These are phyloP conservation scores for Suillus brevipes DNA, from an alignment of 768 basidiomycete species.

Conservation along the genomic window DNA sequence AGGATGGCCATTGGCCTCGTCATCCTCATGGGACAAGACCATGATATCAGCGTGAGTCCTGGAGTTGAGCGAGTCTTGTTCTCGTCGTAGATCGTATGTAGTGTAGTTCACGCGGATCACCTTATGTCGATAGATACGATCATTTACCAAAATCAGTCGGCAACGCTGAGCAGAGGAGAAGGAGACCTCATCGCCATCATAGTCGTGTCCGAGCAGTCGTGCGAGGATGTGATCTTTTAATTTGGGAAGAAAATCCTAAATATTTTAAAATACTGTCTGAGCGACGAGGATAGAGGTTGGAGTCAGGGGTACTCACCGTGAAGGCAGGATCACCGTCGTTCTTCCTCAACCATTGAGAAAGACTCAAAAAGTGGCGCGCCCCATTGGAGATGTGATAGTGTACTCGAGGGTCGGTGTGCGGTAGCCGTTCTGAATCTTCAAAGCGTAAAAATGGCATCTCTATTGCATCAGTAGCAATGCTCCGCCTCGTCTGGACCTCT, in stretches of 20 bases:
- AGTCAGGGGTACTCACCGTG: not conserved
- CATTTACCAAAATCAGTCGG: constrained; percentile 20
- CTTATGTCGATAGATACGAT: constrained; percentile 28
- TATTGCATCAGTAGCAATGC: not conserved
- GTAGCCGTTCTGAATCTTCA: not conserved
- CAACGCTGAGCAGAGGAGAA: constrained; percentile 20
- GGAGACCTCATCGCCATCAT: constrained; percentile 29
- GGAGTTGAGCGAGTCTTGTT: constrained; percentile 43
- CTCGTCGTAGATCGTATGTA: constrained; percentile 25
- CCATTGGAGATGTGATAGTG: not conserved
- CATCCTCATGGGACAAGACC: not conserved
- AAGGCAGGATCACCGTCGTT: not conserved
- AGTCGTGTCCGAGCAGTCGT: constrained; percentile 8
- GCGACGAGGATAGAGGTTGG: too few relatives aligned
- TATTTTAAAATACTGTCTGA: not conserved
- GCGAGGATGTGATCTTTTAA: constrained; percentile 24
- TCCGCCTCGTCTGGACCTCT: not conserved
- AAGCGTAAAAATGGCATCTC: not conserved
- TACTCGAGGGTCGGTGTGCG: not conserved
- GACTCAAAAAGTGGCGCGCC: not conserved
- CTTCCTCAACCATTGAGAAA: not conserved
- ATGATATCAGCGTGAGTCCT: constrained; percentile 19
- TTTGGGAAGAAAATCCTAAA: constrained; percentile 17
- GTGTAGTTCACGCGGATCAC: constrained; percentile 19
- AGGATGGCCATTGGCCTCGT: constrained; percentile 24